These are phyloP conservation scores for Phaeodactylum tricornutum DNA, from an alignment of 108 stramenopile species.

Conservation along the genomic window DNA sequence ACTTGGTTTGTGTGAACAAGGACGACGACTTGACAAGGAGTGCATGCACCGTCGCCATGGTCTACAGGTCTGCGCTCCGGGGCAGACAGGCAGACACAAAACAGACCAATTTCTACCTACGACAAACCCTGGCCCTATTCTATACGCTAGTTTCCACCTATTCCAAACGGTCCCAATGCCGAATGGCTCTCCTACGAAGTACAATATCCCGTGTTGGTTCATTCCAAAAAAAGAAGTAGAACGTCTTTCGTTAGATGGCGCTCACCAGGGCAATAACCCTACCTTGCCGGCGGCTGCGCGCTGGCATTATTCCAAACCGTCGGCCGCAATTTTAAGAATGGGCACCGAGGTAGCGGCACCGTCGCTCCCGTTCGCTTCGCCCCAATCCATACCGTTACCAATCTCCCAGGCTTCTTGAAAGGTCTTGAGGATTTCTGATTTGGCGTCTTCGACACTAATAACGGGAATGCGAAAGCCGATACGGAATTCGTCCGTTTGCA, in stretches of 20 bases:
- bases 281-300: neutral
- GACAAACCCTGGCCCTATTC: neutral
- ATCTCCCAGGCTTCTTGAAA: slow-evolving; percentile 99
- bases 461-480: slow-evolving; percentile 89
- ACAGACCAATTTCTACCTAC: too few species aligned
- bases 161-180: neutral
- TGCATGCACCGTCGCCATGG: too few species aligned
- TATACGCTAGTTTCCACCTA: neutral
- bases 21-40: too few species aligned
- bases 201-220: neutral
- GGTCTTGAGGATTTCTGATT: slow-evolving; percentile 92
- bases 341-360: slow-evolving; percentile 60
- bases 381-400: slow-evolving; percentile 64
- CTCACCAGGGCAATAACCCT: too few species aligned
- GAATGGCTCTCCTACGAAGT: neutral
- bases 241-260: neutral
- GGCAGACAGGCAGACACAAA: too few species aligned
- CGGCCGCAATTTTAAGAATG: slow-evolving; percentile 73
- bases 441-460: slow-evolving; percentile 93
- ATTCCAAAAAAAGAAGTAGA: neutral
- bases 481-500: slow-evolving; percentile 90
- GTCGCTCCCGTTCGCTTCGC: slow-evolving; percentile 18
- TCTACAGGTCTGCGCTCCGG: too few species aligned
- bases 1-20: too few species aligned
- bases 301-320: slow-evolving; percentile 58